phyloP scores from a whole-genome alignment of 305 asterid genomes.

The Fraxinus ornus region DNA sequence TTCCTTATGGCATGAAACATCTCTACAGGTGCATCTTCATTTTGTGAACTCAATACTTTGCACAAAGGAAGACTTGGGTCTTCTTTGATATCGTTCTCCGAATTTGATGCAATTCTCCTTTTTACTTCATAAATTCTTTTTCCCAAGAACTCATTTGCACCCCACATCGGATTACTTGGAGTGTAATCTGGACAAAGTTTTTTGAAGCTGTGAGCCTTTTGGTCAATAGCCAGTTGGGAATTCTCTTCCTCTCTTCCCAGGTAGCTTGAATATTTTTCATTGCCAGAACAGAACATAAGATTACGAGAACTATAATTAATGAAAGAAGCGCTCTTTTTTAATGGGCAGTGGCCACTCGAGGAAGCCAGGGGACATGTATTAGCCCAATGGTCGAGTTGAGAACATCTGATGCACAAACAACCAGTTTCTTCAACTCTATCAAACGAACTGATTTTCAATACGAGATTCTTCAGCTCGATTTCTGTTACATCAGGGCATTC shows the following conservation, averaged over 20 bases:
- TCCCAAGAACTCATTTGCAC: conserved; percentile 20
- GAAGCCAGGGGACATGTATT: conserved; percentile 47
- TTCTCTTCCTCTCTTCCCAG: conserved; percentile 16
- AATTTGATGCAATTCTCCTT: conserved; percentile 23
- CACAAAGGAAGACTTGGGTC: conserved; percentile 19
- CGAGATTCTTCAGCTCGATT: conserved; percentile 47
- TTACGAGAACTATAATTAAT: conserved; percentile 4
- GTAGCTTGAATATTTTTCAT: conserved; percentile 17
- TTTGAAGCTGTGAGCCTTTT: background rate
- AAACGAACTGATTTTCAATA: conserved; percentile 33
- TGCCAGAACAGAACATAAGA: conserved; percentile 15
- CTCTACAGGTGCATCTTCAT: conserved; percentile 33
- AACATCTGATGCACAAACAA: conserved; percentile 60
- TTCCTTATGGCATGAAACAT: conserved; percentile 57
- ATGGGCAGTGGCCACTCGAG: conserved; percentile 25
- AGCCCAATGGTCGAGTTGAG: conserved; percentile 72
- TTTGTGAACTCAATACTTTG: conserved; percentile 17
- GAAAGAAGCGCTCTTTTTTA: conserved; percentile 8
- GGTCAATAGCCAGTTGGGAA: conserved; percentile 8
- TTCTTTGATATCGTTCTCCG: conserved; percentile 29
- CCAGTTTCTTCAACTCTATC: conserved; percentile 36
- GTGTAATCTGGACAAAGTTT: background rate
- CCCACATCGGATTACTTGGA: conserved; percentile 15
- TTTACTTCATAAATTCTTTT: conserved; percentile 30
- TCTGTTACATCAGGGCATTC: conserved; percentile 43